Percentiles rank a stretch among this genome's conserved stretches.
Evolutionary conservation across 1,139 yeast genomes (phyloP).

Genomic region (Pichia sp.): DNA sequence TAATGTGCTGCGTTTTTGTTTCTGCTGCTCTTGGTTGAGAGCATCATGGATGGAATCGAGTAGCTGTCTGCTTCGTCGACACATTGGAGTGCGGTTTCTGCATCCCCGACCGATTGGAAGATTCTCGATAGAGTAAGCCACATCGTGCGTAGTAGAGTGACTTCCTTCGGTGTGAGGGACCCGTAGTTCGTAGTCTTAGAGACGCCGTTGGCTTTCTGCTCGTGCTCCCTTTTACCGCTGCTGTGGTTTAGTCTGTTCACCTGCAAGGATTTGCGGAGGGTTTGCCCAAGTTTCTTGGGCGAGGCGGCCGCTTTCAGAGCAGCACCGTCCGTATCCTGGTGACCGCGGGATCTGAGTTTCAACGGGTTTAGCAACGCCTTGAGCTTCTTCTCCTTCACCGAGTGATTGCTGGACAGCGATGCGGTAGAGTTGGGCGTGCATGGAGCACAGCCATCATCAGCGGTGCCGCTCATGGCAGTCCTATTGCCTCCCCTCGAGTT

Average conservation of each 20-base stretch:
- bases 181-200: not conserved
- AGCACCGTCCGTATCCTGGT: not conserved
- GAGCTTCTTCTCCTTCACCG: not conserved
- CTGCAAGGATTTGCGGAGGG: conserved; percentile 7
- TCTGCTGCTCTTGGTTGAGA: not conserved
- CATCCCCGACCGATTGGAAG: conserved; percentile 53
- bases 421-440: conserved; percentile 1
- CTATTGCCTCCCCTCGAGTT: not conserved
- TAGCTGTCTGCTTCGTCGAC: conserved; percentile 53
- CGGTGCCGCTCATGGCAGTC: not conserved
- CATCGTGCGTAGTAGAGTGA: conserved; percentile 26
- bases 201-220: not conserved
- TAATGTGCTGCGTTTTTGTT: not conserved
- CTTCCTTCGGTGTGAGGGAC: conserved; percentile 35
- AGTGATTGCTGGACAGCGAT: not conserved
- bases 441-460: conserved; percentile 6
- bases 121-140: conserved; percentile 76
- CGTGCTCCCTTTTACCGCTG: not conserved
- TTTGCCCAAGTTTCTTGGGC: not conserved
- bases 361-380: not conserved
- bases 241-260: conserved; percentile 1
- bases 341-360: not conserved
- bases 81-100: conserved; percentile 66
- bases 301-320: not conserved
- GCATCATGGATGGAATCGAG: conserved; percentile 26